Conservation (phyloP, 805 yeast species). For the Ogataea dorogensis region DNA sequence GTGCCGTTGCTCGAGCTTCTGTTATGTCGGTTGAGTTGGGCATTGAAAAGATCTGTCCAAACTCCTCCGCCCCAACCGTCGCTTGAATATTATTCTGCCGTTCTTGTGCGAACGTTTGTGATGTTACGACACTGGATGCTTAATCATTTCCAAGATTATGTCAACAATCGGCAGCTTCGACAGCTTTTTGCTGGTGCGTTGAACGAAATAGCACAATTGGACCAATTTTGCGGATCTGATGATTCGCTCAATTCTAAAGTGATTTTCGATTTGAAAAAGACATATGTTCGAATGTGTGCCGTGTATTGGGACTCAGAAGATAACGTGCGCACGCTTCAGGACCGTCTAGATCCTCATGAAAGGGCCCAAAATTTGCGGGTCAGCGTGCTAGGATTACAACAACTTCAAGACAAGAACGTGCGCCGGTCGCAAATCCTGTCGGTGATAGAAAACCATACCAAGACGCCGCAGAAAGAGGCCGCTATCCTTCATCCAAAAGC, state of each 20-base stretch:
- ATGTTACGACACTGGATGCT: conserved; percentile 85
- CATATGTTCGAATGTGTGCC: conserved; percentile 31
- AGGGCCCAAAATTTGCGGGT: conserved; percentile 33
- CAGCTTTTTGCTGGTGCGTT: conserved; percentile 40
- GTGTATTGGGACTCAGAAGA: conserved; percentile 33
- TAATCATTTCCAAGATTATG: conserved; percentile 88
- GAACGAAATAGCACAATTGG: conserved; percentile 37
- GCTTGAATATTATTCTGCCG: conserved; percentile 43
- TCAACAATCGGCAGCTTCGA: conserved; percentile 50
- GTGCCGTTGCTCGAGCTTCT: conserved; percentile 58
- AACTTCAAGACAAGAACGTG: conserved; percentile 38
- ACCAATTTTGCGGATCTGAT: conserved; percentile 15
- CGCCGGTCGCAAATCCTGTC: conserved; percentile 42
- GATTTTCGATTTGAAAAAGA: conserved; percentile 34
- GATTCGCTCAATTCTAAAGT: conserved; percentile 28
- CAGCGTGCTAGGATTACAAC: conserved; percentile 38
- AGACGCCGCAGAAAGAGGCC: conserved; percentile 15
- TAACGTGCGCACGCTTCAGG: conserved; percentile 21
- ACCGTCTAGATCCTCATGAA: conserved; percentile 27
- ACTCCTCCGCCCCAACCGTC: conserved; percentile 1
- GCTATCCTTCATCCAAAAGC: conserved; percentile 35
- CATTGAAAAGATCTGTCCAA: conserved; percentile 27
- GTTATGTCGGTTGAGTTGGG: conserved; percentile 70
- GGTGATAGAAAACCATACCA: conserved; percentile 29
- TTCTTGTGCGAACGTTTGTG: conserved; percentile 79